Evolutionary conservation across 768 basidiomycete species (phyloP), one percentile per base, ranked within the genome.

Genomic region (Pleurotus giganteus): DNA sequence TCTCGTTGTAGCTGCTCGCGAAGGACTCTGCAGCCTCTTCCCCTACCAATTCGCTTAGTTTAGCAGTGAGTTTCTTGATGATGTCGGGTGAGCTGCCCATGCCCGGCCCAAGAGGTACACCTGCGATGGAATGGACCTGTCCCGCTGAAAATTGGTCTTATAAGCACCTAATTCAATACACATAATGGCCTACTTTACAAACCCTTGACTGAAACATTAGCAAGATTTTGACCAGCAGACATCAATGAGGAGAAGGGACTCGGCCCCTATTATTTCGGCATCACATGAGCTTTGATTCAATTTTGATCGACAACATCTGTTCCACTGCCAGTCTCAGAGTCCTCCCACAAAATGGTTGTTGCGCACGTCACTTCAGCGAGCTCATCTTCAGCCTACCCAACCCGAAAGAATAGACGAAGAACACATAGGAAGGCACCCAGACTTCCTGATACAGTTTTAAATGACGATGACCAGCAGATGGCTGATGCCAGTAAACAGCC

Each of bases 1-100:
- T 75, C 67, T 80, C 80, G 55, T 82, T 79, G 52, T 73, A 72
- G 47, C 57, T 69, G 47, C 73, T 71, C 6, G 67, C 62, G 46
- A 63, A 62, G 23, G 63, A 69, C 36, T 65, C 63, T 41, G 65
- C 58, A 2, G 63, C 73, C 45, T 75, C 74, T 36, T 70, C 73
- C 12, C 79, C 82, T 19, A 86, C 70, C 15, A 91, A 64, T 59
- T 88, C 77, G 15, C 71, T 74, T 11, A 91, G 71, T 65, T 79
- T 86, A 53, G 83, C 75, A 2, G 86, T 82, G 21, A 91, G 65
- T 57, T 71, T 79, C 56, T 71, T 69, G 19, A 83, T 66, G 51
- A 80, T 80, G 46, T 83, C 81, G 45, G 74, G 64, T 17, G 76
- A 72, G 34, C 80, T 56, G 27, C 73, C 74, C 26, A 60, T 51